A percentile compares a stretch with the other conserved stretches of the same genome.
phyloP scores from a whole-genome alignment of 495 filamentous ascomycete genomes.

The Trichocladium uniseriatum region DNA sequence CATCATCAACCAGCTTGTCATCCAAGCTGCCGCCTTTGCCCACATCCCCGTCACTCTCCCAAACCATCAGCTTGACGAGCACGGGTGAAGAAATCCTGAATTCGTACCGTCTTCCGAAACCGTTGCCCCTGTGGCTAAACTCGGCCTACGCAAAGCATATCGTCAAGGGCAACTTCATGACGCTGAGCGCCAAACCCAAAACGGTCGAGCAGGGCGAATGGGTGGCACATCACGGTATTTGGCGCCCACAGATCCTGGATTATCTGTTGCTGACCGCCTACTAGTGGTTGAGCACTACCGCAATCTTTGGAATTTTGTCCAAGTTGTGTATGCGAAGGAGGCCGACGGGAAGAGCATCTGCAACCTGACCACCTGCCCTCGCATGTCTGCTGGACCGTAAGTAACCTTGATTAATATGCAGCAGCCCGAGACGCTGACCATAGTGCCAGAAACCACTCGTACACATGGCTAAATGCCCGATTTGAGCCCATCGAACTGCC shows the following conservation, averaged over 20 bases:
- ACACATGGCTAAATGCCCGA: slow-evolving; percentile 75
- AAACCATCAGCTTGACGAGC: slow-evolving; percentile 24
- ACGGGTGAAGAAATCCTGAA: slow-evolving; percentile 38
- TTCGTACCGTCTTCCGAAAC: slow-evolving; percentile 42
- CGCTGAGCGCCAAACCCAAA: slow-evolving; percentile 77
- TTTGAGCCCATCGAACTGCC: slow-evolving; percentile 60
- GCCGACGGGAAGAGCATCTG: slow-evolving; percentile 64
- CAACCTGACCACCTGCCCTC: slow-evolving; percentile 72
- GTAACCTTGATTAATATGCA: slow-evolving; percentile 21
- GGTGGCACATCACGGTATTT: slow-evolving; percentile 84
- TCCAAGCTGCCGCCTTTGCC: slow-evolving; percentile 48
- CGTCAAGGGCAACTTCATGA: slow-evolving; percentile 95
- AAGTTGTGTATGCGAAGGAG: slow-evolving; percentile 72
- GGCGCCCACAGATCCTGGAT: background rate
- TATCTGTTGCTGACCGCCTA: background rate
- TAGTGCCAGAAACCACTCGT: slow-evolving; percentile 59
- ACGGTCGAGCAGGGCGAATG: slow-evolving; percentile 87
- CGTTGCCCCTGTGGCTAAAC: slow-evolving; percentile 37
- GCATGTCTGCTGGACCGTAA: slow-evolving; percentile 86
- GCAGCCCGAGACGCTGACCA: slow-evolving; percentile 4
- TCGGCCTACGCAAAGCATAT: slow-evolving; percentile 75
- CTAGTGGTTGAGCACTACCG: slow-evolving; percentile 86
- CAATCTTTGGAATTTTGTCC: slow-evolving; percentile 72
- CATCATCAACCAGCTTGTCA: slow-evolving; percentile 37
- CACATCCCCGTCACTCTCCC: slow-evolving; percentile 28